phyloP scores from a whole-genome alignment of 1,284 basidiomycete species.

The Puccinia hordei region DNA sequence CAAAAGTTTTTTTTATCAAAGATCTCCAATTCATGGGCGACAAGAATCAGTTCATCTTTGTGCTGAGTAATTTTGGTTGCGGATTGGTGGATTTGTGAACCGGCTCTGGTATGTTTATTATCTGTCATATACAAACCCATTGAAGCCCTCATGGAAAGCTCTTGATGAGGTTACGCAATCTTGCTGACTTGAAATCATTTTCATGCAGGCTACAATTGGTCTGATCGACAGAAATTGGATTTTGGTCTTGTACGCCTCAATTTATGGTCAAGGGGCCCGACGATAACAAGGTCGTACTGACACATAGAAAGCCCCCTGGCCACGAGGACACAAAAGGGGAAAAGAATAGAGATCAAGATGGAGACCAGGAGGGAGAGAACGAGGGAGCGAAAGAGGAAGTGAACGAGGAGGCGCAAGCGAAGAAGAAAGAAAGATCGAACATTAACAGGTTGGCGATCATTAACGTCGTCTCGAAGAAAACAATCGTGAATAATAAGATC shows the following conservation, averaged over 20 bases:
- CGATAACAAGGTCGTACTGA: constrained; percentile 1
- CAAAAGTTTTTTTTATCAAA: neutral
- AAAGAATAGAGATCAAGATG: neutral
- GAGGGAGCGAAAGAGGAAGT: neutral
- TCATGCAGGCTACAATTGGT: neutral
- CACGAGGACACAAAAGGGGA: neutral
- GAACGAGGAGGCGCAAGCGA: neutral
- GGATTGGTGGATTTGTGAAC: constrained; percentile 18
- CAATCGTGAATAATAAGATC: constrained; percentile 18
- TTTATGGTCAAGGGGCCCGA: constrained; percentile 32
- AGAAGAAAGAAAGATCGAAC: neutral
- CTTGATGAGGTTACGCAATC: neutral
- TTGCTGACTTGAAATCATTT: constrained; percentile 2
- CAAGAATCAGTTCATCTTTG: constrained; percentile 24
- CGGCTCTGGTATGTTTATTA: constrained; percentile 19
- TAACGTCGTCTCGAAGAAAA: constrained; percentile 18
- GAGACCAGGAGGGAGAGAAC: neutral
- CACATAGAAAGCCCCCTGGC: neutral
- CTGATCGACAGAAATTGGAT: constrained; percentile 7
- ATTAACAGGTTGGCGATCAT: constrained; percentile 14
- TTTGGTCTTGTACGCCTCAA: constrained; percentile 23
- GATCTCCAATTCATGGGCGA: constrained; percentile 26
- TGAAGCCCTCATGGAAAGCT: neutral
- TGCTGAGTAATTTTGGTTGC: constrained; percentile 14
- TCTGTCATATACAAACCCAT: too few species aligned